Base-by-base conservation (phyloP, 805 yeast species). In the Yamadazyma olivae region DNA sequence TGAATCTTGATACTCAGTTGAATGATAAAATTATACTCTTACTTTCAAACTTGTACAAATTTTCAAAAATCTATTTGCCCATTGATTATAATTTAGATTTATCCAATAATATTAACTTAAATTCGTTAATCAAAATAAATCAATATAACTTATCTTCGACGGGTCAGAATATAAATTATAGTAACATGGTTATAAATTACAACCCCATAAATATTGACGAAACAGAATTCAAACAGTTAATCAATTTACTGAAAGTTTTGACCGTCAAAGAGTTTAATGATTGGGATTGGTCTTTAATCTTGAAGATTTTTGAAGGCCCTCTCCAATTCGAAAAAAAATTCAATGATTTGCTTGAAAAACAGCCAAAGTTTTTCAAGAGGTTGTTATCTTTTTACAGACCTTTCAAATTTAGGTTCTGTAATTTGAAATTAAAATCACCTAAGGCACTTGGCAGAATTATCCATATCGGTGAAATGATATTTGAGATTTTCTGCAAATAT, bases 321-420 rank as follows among this genome's bases (percentile, higher is more conserved):
- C 59, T 93, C n/a, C 58, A 76, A 39, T 81, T 77, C 49, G 81
- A 85, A 0, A 76, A 69, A 44, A 67, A 87, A 32, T 68, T 93
- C 28, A 95, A 88, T 21, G 98, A 91, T 38, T 66, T 83, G 1
- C 70, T 79, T 23, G 71, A 67, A 30, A 79, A 74, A 48, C 81
- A 83, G 2, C 88, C 97, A 1, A 91, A 90, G 50, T 87, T 93
- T 50, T 70, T 90, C 54, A 90, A 91, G 53, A 64, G 96, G 38
- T 56, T 93, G 17, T 57, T 90, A 48, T 85, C 95, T 2, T 93
- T 91, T 54, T 91, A 80, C 54, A 70, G 98, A 36, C 99, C 99
- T 0, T 83, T 90, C 63, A 90, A 95, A 59, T 79, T 81, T 49
- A 67, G 96, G 37, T 91, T 89, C 57, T 60, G 67, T 31, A 59